These are phyloP conservation scores for Colletotrichum sp. DNA, from an alignment of 2,329 filamentous ascomycete genomes.

Conservation along the genomic window DNA sequence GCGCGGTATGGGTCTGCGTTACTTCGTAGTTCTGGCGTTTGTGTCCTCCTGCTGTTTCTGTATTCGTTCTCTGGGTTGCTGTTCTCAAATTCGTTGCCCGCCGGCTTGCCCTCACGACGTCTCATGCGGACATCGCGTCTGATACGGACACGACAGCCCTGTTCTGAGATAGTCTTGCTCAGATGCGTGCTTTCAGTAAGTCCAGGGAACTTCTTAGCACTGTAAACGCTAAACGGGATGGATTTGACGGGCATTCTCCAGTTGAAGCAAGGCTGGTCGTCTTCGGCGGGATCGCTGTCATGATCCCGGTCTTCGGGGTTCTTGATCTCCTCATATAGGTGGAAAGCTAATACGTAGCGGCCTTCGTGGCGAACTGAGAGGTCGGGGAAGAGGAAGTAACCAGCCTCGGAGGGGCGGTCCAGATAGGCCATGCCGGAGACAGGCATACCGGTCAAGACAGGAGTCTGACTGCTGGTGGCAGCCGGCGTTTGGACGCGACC, in stretches of 20 bases:
- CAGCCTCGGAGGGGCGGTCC: constrained; percentile 78
- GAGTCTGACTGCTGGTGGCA: constrained; percentile 62
- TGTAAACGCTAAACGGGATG: constrained; percentile 84
- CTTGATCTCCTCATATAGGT: constrained; percentile 92
- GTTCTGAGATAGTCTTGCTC: constrained; percentile 91
- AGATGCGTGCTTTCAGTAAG: constrained; percentile 87
- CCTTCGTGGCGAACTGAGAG: constrained; percentile 95
- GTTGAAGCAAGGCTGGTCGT: constrained; percentile 67
- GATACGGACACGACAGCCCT: constrained; percentile 95
- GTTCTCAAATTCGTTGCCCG: constrained; percentile 53
- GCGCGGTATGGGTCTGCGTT: constrained; percentile 42
- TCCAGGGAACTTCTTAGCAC: constrained; percentile 98
- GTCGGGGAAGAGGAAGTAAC: constrained; percentile 98
- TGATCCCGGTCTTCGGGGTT: constrained; percentile 79
- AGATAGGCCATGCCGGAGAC: constrained; percentile 96
- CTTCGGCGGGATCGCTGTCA: constrained; percentile 38
- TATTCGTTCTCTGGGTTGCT: constrained; percentile 70
- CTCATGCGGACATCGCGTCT: constrained; percentile 93
- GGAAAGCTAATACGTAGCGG: constrained; percentile 88
- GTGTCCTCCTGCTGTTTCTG: constrained; percentile 35
- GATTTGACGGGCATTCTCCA: constrained; percentile 93
- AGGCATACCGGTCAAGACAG: constrained; percentile 91
- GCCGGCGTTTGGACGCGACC: constrained; percentile 72
- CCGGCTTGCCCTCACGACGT: constrained; percentile 75
- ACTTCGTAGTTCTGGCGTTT: constrained; percentile 23